Base-by-base conservation (phyloP, 768 basidiomycete species). In the Mycena amicta region DNA sequence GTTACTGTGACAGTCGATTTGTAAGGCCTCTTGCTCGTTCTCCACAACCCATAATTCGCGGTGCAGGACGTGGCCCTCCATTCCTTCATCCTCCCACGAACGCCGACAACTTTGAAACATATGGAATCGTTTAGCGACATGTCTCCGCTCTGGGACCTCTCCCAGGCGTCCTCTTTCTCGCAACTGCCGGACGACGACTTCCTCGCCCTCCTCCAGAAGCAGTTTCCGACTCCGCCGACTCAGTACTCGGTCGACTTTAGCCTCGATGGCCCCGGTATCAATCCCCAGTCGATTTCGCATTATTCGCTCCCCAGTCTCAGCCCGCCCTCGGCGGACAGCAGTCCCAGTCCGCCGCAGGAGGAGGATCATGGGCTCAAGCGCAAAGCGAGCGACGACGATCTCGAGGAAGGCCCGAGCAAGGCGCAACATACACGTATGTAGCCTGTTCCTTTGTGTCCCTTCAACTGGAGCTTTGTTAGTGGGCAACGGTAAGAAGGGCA, bases 161-260 rank as follows among this genome's bases (percentile, higher is more conserved):
- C 85, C 2, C 83, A 85, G 61, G 72, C 83, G 15, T 70, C 81
- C 20, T 72, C 81, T 30, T 84, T 89, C 75, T 78, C 87, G 5
- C 84, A 86, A 43, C 72, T 91, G 41, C 79, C 85, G 12, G 89
- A 92, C 68, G 86, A 86, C 66, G 89, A 91, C 73, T 89, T 93
- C 61, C 82, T 92, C 43, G 83, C 87, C 12, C 79, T 92, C 51
- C 79, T 93, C 2, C 86, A 88, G 68, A 91, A 90, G 66, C 90
- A 92, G 72, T 91, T 89, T 67, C 77, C 83, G 30, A 63, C 72
- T 22, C 50, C 56, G 3, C 50, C 51, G 6, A 47, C 60, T 49
- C 43, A 62, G 18, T 60, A 46, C 55, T 52, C 69, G 37, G 50
- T 62, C 31, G 57, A 56, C 18, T 61, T 53, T 72, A 50, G 45